Evolutionary conservation across 768 basidiomycete species (phyloP), one percentile per base, ranked within the genome.

Genomic region (Phylloporus rhodoxanthus): DNA sequence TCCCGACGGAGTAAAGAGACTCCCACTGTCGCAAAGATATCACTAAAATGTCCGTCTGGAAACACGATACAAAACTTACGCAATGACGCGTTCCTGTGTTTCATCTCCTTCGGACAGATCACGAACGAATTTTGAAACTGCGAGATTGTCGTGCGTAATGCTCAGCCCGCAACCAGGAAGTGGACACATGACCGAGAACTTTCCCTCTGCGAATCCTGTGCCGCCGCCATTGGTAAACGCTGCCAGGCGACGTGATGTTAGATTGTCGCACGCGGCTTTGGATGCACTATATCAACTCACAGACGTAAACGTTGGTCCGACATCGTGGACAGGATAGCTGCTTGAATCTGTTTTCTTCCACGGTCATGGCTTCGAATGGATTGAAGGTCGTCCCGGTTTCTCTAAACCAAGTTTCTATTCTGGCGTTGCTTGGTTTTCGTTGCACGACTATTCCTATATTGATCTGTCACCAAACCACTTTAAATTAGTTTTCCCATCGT

Each of bases 141-240:
- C 75, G 3, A 80, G 66, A 10, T 55, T 66, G 17, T 71, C 67
- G 36, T 70, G 72, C 1, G 69, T 76, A 21, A 82, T 72, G 4
- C 52, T 57, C 23, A 71, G 62, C 11, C 48, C 47, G 54, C 80
- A 82, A 1, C 54, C 52, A 5, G 67, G 62, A 28, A 68, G 56
- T 11, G 65, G 64, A 52, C 80, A 82, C 34, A 26, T 20, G 1
- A 55, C 43, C 4, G 29, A 57, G 49, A 81, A 81, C 0, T 58
- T 61, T 19, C 56, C 61, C 52, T 80, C 78, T 0, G 75, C 58
- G 45, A 79, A 82, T 0, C 81, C 81, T 1, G 70, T 72, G 1
- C 73, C 75, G 0, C 60, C 52, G 6, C 56, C 58, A 5, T 63
- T 73, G 47, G 75, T 52, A 32, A 74, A 73, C 2, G 71, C 79